Conservation (phyloP, 2,329 filamentous ascomycete species). For the Aspergillus pseudoviridinutans region DNA sequence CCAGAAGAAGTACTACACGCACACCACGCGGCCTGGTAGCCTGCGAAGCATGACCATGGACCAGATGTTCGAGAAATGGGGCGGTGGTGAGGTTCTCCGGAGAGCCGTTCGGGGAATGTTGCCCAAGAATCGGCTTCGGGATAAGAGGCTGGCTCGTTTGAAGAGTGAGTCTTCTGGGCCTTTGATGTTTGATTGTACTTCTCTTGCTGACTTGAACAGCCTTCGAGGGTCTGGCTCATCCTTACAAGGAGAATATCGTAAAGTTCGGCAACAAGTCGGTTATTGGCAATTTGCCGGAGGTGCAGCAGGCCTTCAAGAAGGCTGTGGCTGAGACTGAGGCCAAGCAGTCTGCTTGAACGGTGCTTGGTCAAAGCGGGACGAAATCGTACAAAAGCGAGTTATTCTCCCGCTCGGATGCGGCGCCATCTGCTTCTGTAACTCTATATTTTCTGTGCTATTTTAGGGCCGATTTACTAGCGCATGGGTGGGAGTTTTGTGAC, state of each 20-base stretch:
- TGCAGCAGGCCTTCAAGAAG: constrained; percentile 35
- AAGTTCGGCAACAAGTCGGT: constrained; percentile 59
- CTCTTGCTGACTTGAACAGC: constrained; percentile 44
- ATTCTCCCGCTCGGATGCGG: neutral
- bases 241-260: constrained; percentile 84
- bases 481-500: constrained; percentile 35
- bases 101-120: constrained; percentile 96
- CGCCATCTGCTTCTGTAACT: constrained; percentile 16
- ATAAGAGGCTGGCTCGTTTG: constrained; percentile 79
- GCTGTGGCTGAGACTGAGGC: constrained; percentile 3
- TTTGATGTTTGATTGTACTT: neutral
- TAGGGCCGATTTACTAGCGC: constrained; percentile 35
- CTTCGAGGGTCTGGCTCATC: constrained; percentile 89
- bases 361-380: neutral
- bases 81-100: constrained; percentile 83
- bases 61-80: constrained; percentile 87
- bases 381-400: no score
- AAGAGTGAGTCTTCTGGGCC: constrained; percentile 56
- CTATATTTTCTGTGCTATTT: constrained; percentile 26
- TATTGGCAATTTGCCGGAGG: constrained; percentile 32
- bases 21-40: constrained; percentile 84
- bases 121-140: constrained; percentile 89
- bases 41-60: constrained; percentile 92
- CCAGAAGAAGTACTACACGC: constrained; percentile 94
- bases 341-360: constrained; percentile 21